phyloP scores from a whole-genome alignment of 2,329 filamentous ascomycete species.

The Trichoderma aggressivum region DNA sequence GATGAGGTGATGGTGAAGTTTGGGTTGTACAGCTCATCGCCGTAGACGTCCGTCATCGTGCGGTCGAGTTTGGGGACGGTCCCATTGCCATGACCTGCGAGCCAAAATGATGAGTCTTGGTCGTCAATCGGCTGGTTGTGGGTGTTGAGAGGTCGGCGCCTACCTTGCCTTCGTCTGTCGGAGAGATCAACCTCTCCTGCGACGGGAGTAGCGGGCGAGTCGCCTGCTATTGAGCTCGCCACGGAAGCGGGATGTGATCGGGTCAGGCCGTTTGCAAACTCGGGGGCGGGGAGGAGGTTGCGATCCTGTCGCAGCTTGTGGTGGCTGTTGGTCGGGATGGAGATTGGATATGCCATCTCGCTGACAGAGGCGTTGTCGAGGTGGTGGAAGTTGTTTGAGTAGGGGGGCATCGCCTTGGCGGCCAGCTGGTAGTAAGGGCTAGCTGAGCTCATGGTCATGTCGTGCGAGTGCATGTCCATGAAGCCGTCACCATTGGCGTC shows the following conservation, averaged over 20 bases:
- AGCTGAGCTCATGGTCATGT: conserved; percentile 24
- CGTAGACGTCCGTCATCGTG: conserved; percentile 81
- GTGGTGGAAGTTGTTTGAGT: conserved; percentile 42
- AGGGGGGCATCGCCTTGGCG: conserved; percentile 43
- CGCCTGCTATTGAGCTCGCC: conserved; percentile 55
- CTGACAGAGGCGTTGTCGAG: conserved; percentile 36
- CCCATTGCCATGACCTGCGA: conserved; percentile 39
- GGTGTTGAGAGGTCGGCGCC: conserved; percentile 25
- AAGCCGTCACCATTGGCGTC: conserved; percentile 48
- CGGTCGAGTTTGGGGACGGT: conserved; percentile 73
- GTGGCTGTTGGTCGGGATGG: conserved; percentile 32
- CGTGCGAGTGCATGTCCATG: conserved; percentile 15
- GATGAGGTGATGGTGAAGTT: conserved; percentile 58
- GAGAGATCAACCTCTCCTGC: conserved; percentile 47
- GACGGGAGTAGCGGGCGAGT: conserved; percentile 58
- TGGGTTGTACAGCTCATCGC: conserved; percentile 80
- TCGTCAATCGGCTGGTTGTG: background rate
- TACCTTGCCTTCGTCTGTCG: conserved; percentile 55
- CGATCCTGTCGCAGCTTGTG: conserved; percentile 40
- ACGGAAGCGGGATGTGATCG: conserved; percentile 54
- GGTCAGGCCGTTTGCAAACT: conserved; percentile 40
- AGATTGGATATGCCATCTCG: conserved; percentile 40
- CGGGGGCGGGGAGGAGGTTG: conserved; percentile 44
- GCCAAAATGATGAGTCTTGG: conserved; percentile 42
- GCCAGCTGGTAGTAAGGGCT: conserved; percentile 44